Percentiles rank a stretch among this genome's conserved stretches.
Conservation (phyloP, 1,139 yeast species). For the Kodamaea ohmeri region DNA sequence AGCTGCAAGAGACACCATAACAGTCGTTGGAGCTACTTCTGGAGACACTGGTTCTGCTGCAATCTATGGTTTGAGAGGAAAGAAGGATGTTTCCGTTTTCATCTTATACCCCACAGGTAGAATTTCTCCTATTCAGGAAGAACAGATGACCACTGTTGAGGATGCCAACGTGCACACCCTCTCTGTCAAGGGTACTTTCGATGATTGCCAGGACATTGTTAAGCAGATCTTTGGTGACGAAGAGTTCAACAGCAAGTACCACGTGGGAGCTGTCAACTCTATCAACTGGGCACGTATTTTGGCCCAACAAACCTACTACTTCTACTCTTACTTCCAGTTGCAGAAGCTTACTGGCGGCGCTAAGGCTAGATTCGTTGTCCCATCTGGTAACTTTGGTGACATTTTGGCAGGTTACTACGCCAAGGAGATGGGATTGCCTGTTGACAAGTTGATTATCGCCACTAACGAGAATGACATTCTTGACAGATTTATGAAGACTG, state of each 20-base stretch:
- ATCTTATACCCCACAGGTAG: slow-evolving; percentile 96
- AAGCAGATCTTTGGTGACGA: slow-evolving; percentile 88
- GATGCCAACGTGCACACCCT: slow-evolving; percentile 92
- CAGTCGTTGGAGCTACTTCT: slow-evolving; percentile 98
- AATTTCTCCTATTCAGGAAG: slow-evolving; percentile 96
- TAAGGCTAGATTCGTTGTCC: slow-evolving; percentile 83
- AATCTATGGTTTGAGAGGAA: slow-evolving; percentile 93
- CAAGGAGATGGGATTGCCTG: slow-evolving; percentile 90
- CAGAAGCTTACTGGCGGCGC: slow-evolving; percentile 39
- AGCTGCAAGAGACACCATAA: slow-evolving; percentile 69
- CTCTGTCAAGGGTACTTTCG: slow-evolving; percentile 93
- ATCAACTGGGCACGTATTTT: slow-evolving; percentile 98
- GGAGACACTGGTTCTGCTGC: slow-evolving; percentile 99
- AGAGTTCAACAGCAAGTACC: slow-evolving; percentile 83
- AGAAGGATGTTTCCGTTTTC: slow-evolving; percentile 93
- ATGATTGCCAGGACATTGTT: slow-evolving; percentile 96
- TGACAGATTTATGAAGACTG: slow-evolving; percentile 85
- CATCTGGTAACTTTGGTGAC: slow-evolving; percentile 98
- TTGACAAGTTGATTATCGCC: slow-evolving; percentile 83
- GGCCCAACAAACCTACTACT: slow-evolving; percentile 96
- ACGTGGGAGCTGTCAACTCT: slow-evolving; percentile 96
- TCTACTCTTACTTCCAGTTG: slow-evolving; percentile 83
- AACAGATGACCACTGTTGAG: slow-evolving; percentile 97
- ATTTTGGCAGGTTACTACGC: slow-evolving; percentile 96
- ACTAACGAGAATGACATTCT: slow-evolving; percentile 94